Base-by-base conservation (phyloP, 768 basidiomycete genomes). In the Kwoniella europaea region DNA sequence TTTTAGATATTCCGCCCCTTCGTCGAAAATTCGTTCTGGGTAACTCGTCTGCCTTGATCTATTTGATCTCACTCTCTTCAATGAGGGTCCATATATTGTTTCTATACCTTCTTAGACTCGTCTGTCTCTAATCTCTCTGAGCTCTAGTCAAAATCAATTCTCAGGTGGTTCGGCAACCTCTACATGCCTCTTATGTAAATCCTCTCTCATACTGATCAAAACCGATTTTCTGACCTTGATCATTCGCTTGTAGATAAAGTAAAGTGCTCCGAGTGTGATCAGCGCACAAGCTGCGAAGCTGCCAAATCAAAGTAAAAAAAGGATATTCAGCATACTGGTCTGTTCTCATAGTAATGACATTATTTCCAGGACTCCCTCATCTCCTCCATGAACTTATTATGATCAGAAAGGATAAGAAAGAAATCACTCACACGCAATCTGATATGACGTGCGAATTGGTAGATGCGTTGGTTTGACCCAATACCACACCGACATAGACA, bases 231-330 rank as follows among this genome's bases (percentile, higher is more conserved):
- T 64, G 2, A 79, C 80, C 41, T 69, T 69, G 6, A 89, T 88
- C 88, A 96, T 92, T 82, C 89, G 79, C 63, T 82, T 86, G 73
- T 88, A 87, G 75, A 96, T 92, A 80, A 91, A 95, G 63, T 72
- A 77, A 16, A 78, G 57, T 13, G 71, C 91, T 27, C 84, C 81
- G 63, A 91, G 57, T 0, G 94, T 94, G 73, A 95, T 88, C 20
- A 92, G 46, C 27, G 89, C 81, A 0, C 92, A 92, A 46, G 90
- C 67, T 12, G 79, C 90, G 52, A 92, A 85, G 24, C 24, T 24
- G 24, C 24, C 24, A 24, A 24, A 24, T 24, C 24, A 24, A 24
- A 24, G 24, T 24, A 24, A 24, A 24, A 24, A 24, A 24, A 24
- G 24, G 24, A 24, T 24, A 24, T 24, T 24, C 24, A 24, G 24